phyloP scores from a whole-genome alignment of 805 yeast species.

The Diddensiella caesifluorescens region DNA sequence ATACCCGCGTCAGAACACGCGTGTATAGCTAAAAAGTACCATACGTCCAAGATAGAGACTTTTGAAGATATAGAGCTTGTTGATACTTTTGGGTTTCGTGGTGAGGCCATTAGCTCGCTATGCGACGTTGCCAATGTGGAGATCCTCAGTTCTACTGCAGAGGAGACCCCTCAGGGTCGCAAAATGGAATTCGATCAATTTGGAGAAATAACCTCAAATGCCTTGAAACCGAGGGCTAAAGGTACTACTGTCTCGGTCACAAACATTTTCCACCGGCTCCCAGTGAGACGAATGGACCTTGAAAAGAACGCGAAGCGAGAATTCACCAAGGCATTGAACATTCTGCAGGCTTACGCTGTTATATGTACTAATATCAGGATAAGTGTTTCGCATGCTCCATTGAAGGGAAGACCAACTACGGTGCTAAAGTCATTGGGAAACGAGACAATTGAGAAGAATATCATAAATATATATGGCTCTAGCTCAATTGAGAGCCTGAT shows the following conservation, averaged over 20 bases:
- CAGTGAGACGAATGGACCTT: slow-evolving; percentile 77
- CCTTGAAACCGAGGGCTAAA: slow-evolving; percentile 44
- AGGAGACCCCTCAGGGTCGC: slow-evolving; percentile 51
- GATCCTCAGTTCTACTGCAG: slow-evolving; percentile 42
- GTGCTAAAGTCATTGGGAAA: slow-evolving; percentile 56
- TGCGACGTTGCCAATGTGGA: slow-evolving; percentile 43
- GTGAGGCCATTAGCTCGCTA: slow-evolving; percentile 60
- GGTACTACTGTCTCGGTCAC: slow-evolving; percentile 67
- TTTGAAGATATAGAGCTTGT: slow-evolving; percentile 37
- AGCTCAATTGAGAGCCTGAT: slow-evolving; percentile 54
- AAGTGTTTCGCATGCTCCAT: slow-evolving; percentile 46
- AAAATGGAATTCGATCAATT: slow-evolving; percentile 46
- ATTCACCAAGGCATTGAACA: slow-evolving; percentile 57
- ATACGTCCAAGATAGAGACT: slow-evolving; percentile 49
- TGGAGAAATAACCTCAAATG: slow-evolving; percentile 45
- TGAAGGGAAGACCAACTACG: slow-evolving; percentile 45
- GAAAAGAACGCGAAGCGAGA: slow-evolving; percentile 63
- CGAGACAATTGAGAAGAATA: slow-evolving; percentile 46
- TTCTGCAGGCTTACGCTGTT: slow-evolving; percentile 65
- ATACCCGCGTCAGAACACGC: slow-evolving; percentile 45
- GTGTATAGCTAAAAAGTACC: slow-evolving; percentile 42
- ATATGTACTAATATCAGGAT: slow-evolving; percentile 55
- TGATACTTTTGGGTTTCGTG: slow-evolving; percentile 61
- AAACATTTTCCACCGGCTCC: slow-evolving; percentile 60
- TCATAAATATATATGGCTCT: slow-evolving; percentile 67